Base-by-base conservation (phyloP, 2,329 filamentous ascomycete genomes). In the Pyrenophora graminea region DNA sequence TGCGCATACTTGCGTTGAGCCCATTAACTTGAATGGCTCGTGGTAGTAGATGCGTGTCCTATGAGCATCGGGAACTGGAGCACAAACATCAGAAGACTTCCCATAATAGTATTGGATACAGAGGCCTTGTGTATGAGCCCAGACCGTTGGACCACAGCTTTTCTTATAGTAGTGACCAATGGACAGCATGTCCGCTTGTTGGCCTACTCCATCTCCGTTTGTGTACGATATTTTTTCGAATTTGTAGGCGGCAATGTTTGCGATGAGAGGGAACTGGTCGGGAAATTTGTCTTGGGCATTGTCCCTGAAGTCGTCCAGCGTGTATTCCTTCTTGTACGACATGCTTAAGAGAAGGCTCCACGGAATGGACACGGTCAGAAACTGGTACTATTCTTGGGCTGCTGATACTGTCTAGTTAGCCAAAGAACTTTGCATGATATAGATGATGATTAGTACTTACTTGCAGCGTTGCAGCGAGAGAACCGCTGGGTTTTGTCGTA, bases 111-210 rank as follows among this genome's bases (percentile, higher is more conserved):
- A 56, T 1, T 25, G 9, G 2, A 56, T 39, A 2, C 9, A 7
- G 3, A 17, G 25, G 0, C 13, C 33, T 4, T 40, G 47, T 1
- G 45, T 37, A 5, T 42, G 30, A 9, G 39, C 53, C 53, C 53
- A 55, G 12, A 54, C 51, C 8, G 42, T 12, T 2, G 45, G 48
- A 1, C 49, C 45, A 9, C 31, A 32, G 3, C 17, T 13, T 19
- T 44, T 43, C 0, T 18, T 27, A 10, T 15, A 33, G 9, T 49
- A 56, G 10, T 49, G 44, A 8, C 50, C 56, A 3, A 59, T 40
- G 0, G 32, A 21, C 1, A 58, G 34, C 41, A 49, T 48, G 10
- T 46, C 18, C n/a, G 8, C 33, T 32, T 10, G 12, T 19, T 2
- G 18, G 6, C 3, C 27, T 23, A 6, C 27, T 13, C 17, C 7